These are phyloP conservation scores for Penicillium sp. DNA, from an alignment of 2,329 filamentous ascomycete genomes.

Conservation along the genomic window DNA sequence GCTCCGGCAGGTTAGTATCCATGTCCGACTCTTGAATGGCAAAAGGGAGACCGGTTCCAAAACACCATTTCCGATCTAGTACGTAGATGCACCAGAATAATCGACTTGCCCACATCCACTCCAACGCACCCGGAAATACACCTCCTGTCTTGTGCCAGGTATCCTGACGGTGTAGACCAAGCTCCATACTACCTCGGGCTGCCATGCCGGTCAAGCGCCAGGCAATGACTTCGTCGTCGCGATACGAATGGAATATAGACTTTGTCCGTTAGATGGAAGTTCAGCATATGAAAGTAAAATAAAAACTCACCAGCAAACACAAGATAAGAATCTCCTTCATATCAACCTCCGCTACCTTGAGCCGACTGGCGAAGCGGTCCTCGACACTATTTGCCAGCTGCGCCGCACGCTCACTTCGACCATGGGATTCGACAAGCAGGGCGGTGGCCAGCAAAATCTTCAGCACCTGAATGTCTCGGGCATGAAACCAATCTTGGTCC, in stretches of 20 bases:
- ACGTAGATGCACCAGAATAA: slow-evolving; percentile 56
- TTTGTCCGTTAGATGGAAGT: slow-evolving; percentile 8
- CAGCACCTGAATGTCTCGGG: slow-evolving; percentile 63
- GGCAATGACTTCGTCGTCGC: slow-evolving; percentile 52
- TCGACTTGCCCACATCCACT: slow-evolving; percentile 35
- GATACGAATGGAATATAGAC: slow-evolving; percentile 43
- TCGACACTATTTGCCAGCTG: slow-evolving; percentile 36
- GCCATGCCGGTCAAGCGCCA: slow-evolving; percentile 53
- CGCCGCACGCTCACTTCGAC: slow-evolving; percentile 62
- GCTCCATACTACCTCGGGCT: slow-evolving; percentile 48
- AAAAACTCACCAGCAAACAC: slow-evolving; percentile 26
- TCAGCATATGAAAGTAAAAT: not conserved
- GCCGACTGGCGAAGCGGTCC: slow-evolving; percentile 33
- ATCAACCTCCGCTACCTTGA: slow-evolving; percentile 39
- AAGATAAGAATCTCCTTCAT: slow-evolving; percentile 40
- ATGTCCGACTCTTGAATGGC: slow-evolving; percentile 52
- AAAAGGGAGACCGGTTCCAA: slow-evolving; percentile 53
- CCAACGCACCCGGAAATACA: slow-evolving; percentile 38
- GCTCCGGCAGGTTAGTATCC: slow-evolving; percentile 50
- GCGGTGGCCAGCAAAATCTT: slow-evolving; percentile 80
- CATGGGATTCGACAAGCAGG: slow-evolving; percentile 72
- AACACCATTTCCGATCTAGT: slow-evolving; percentile 54
- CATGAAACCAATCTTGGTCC: slow-evolving; percentile 39
- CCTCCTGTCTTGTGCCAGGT: slow-evolving; percentile 40
- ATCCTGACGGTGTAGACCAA: slow-evolving; percentile 51